Evolutionary conservation across 176 grass and related monocot species (phyloP).

Genomic region (Phoenix roebelenii): DNA sequence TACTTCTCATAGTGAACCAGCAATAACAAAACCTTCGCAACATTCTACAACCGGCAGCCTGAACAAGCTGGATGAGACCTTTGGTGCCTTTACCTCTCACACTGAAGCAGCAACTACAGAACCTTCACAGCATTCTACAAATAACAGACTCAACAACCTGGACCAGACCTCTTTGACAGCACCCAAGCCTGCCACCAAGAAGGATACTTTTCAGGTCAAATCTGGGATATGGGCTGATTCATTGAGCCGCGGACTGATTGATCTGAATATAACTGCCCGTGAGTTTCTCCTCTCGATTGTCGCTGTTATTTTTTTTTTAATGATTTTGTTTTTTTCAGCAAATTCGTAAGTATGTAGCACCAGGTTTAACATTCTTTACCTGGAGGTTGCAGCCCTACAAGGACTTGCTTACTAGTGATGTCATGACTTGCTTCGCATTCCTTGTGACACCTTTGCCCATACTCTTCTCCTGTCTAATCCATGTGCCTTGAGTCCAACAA

Average conservation of each 20-base stretch:
- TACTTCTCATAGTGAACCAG: conserved; percentile 37
- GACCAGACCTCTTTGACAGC: conserved; percentile 29
- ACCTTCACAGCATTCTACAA: conserved; percentile 24
- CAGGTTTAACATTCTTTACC: too few species aligned
- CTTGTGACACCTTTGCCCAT: too few species aligned
- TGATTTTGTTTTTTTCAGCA: too few species aligned
- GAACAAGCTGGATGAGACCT: conserved; percentile 11
- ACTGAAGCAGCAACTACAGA: conserved; percentile 21
- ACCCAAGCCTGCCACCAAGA: conserved; percentile 26
- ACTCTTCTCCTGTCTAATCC: too few species aligned
- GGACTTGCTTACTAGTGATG: too few species aligned
- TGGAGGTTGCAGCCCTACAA: too few species aligned
- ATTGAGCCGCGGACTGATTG: conserved; percentile 84
- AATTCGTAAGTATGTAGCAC: too few species aligned
- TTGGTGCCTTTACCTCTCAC: conserved; percentile 14
- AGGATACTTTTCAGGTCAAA: conserved; percentile 81
- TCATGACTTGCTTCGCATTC: too few species aligned
- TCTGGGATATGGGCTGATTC: conserved; percentile 98
- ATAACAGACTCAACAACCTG: conserved; percentile 9
- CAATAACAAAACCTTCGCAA: conserved; percentile 15
- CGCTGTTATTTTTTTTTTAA: background rate
- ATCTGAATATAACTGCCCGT: conserved; percentile 93
- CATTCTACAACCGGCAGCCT: conserved; percentile 30
- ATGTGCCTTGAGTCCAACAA: too few species aligned
- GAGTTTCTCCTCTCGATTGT: conserved; percentile 21